Evolutionary conservation across 2,329 filamentous ascomycete species (phyloP), one percentile per base, ranked within the genome.

Genomic region (Graphilbum fragrans): DNA sequence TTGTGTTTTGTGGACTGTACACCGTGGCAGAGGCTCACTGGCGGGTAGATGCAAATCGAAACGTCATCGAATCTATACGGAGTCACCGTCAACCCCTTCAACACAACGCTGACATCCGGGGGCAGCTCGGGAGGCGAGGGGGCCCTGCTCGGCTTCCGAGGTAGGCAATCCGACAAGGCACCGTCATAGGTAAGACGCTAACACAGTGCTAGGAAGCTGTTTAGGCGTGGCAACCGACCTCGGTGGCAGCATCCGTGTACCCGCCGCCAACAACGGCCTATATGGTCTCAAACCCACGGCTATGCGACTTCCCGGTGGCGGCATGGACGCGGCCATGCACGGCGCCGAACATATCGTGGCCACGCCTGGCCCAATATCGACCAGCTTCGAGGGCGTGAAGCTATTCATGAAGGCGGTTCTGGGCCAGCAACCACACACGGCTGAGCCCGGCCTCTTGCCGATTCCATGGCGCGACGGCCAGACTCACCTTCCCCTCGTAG

Each of bases 311-410:
- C 29, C 29, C 11, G n/a, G 29, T 16, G 29, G 29, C 29, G 29
- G 29, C 14, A 8, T 31, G 12, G 6, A 14, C n/a, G 29, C 29
- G 12, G 29, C 29, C 29, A 31, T 31, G 29, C 5, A 5, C 6
- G 29, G 29, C 29, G 7, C 29, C n/a, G 29, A 31, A 16, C 29
- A 31, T 16, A 31, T 31, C 14, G 12, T 31, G 8, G 29, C 29
- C 29, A 31, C 29, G 29, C 29, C 29, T 10, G 29, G 29, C 29
- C 29, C 29, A 5, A 31, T 31, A 31, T 31, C 29, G 29, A 31
- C 29, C 29, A 75, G 70, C 2, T 57, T 71, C 2, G 63, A 65
- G 2, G 71, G 69, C 0, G 50, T 83, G 12, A 69, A 0, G 53
- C 83, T 85, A n/a, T n/a, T n/a, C n/a, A n/a, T n/a, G n/a, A n/a